Percentiles rank a stretch among this genome's conserved stretches.
Conservation (phyloP, 768 basidiomycete species). For the Amanita rubescens region DNA sequence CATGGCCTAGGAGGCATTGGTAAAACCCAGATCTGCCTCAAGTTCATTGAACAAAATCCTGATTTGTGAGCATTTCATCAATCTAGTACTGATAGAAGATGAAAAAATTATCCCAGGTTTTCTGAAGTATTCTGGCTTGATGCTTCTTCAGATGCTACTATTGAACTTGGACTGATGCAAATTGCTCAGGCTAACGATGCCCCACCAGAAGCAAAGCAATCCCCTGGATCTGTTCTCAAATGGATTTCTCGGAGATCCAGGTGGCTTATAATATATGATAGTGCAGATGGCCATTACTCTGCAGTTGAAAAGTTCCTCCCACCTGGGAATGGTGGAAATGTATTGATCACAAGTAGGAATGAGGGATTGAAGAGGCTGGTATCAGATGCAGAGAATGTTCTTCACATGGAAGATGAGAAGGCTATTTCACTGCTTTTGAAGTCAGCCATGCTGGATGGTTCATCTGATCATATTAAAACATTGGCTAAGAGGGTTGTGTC, state of each 20-base stretch:
- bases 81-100: neutral
- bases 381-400: conserved; percentile 5
- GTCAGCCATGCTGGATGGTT: neutral
- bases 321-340: conserved; percentile 10
- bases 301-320: neutral
- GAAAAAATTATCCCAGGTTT: conserved; percentile 8
- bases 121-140: conserved; percentile 18
- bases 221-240: conserved; percentile 2
- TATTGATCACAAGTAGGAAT: conserved; percentile 15
- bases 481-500: neutral
- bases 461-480: neutral
- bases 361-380: conserved; percentile 2
- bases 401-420: conserved; percentile 12
- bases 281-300: conserved; percentile 8
- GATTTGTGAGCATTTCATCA: neutral
- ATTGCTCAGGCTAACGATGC: conserved; percentile 6
- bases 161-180: conserved; percentile 1
- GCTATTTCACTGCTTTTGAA: conserved; percentile 8
- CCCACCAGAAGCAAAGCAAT: neutral
- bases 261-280: conserved; percentile 16
- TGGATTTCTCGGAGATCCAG: conserved; percentile 9
- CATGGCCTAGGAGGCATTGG: conserved; percentile 16
- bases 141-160: conserved; percentile 12
- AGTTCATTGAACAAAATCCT: neutral
- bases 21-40: conserved; percentile 1